Base-by-base conservation (phyloP, 2,329 filamentous ascomycete species). In the Volutella citrinella region DNA sequence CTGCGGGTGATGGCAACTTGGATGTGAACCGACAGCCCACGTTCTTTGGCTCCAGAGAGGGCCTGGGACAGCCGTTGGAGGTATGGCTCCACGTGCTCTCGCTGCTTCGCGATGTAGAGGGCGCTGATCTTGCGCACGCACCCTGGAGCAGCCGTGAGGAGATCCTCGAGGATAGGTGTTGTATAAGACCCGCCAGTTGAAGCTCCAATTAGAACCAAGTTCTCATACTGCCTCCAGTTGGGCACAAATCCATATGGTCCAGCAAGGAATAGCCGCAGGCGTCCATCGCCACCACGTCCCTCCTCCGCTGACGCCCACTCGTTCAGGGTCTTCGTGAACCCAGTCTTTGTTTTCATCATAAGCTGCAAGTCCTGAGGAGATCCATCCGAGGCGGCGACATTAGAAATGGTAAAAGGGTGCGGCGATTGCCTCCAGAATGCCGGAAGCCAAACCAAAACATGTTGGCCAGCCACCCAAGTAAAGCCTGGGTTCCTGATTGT, bases 141-240 rank as follows among this genome's bases (percentile, higher is more conserved):
- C 0, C 49, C 48, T 0, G 43, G 39, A 5, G 48, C 48, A 0
- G 50, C 38, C 2, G 35, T 27, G 5, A 53, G 20, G 6, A 54
- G 7, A 12, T 45, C 43, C 4, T 52, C 47, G 5, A 54, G 40
- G 10, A 53, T 20, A 8, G 51, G 51, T 3, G 51, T 48, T 1
- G 28, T 45, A 11, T 52, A 54, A 0, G 51, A 53, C 8, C 47
- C 49, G 19, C 51, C 51, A 0, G 51, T 54, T 0, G 51, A 54
- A 2, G 47, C 36, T 6, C 47, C 34, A 14, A 54, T 13, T 4
- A 54, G 36, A 8, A 51, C 27, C 3, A 54, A 12, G 6, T 41
- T 52, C 8, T 49, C 51, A n/a, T 38, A 51, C 10, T 54, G 51
- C 10, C 27, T 49, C 51, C 49, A 54, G n/a, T 51, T 45, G 4